Base-by-base conservation (phyloP, 345 rosid genomes). In the thale cress (Arabidopsis thaliana) region DNA sequence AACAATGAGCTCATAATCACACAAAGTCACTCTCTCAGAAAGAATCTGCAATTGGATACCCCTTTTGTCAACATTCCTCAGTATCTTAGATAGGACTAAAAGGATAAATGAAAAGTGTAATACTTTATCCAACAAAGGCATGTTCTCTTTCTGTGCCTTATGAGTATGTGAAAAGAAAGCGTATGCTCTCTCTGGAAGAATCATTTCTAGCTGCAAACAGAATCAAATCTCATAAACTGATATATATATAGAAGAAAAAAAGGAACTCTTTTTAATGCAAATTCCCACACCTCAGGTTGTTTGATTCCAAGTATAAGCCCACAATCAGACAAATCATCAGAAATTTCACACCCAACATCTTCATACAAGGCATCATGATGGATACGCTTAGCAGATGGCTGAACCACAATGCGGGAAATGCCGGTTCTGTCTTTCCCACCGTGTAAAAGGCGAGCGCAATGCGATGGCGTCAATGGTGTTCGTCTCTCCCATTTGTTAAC, bases 121-220 rank as follows among this genome's bases (percentile, higher is more conserved):
- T 71, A 91, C 97, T 87, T 91, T 91, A 78, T 91, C 91, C 46
- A 91, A 68, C 81, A 91, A 80, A 58, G 91, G 93, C 93, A 91
- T 84, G 85, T 87, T 91, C 58, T 89, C 95, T 77, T 85, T 85
- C 83, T 89, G 97, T 8, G 91, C 95, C 82, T 91, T 91, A 74
- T 89, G 97, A 65, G 95, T 91, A 69, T 91, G 97, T 2, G 97
- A 91, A 77, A 91, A 91, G 89, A 91, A 91, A 71, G 97, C 93
- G 79, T 89, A 91, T 53, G 91, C 95, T 81, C 93, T 86, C 57
- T 88, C 87, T 3, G 89, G 91, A 75, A 87, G 93, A 73, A 91
- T 82, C 91, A 85, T 84, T 58, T 89, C 86, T 64, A 89, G 55
- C 97, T 89, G 86, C 83, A 81, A 71, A 53, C 56, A 49, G 9